Evolutionary conservation across 495 filamentous ascomycete genomes (phyloP), one percentile per base, ranked within the genome.

Genomic region (Penicillium bialowiezense): DNA sequence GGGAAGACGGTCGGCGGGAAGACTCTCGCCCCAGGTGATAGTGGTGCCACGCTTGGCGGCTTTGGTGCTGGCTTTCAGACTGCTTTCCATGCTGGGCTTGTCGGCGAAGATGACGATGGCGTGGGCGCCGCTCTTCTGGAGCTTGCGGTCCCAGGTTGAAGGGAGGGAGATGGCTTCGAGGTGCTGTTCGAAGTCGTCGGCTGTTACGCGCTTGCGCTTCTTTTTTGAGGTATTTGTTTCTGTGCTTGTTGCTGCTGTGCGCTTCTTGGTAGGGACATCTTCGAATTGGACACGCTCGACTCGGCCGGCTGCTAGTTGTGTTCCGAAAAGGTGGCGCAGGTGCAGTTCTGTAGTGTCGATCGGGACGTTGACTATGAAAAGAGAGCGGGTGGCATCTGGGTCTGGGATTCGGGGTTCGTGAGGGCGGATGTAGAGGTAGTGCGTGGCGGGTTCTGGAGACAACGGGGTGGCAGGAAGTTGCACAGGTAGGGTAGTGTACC

Each of bases 281-380:
- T 88, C 86, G 59, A 97, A 95, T 1, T 80, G 69, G 3, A 89
- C 84, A 39, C 69, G 73, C 67, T 95, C 89, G 31, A 98, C 83
- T 35, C 84, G 78, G 20, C 86, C 87, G 5, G 82, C 81, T 24
- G 88, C 84, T 20, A 93, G 74, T 34, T 89, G 76, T 0, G 72
- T 72, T 0, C 79, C 69, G 55, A 96, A 90, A 0, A 98, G 70
- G 46, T 79, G 73, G 31, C 89, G 85, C 14, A 97, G 69, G 58
- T 93, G 89, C 1, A 69, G 58, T 40, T 87, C 82, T 29, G 88
- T 95, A 46, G 87, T 83, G 66, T 97, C 92, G 55, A 90, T 73
- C 28, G 93, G 95, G 5, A 92, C 62, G 62, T 98, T 97, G 51
- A 90, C 85, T 18, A 91, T 59, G 70, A 96, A 98, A 19, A 98